A percentile compares a stretch with the other conserved stretches of the same genome.
These are phyloP conservation scores for Cladochytrium replicatum DNA, from an alignment of 192 early-diverging fungal species.

Conservation along the genomic window DNA sequence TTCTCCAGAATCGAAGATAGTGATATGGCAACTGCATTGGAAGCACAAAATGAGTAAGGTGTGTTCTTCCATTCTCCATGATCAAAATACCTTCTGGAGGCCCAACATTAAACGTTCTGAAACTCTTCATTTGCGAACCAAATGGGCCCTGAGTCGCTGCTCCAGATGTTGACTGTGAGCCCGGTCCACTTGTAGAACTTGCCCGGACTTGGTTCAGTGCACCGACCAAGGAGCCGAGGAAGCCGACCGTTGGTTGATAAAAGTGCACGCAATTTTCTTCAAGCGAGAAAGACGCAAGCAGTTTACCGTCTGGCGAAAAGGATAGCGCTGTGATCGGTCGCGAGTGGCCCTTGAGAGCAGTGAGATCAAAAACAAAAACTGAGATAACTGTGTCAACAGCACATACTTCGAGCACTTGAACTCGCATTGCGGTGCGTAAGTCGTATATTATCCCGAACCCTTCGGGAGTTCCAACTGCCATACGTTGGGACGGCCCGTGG, in stretches of 20 bases:
- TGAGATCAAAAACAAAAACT: no score
- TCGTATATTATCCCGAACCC: constrained; percentile 72
- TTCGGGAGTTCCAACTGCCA: constrained; percentile 68
- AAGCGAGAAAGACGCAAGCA: constrained; percentile 59
- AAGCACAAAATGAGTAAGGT: not conserved
- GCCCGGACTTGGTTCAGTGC: constrained; percentile 12
- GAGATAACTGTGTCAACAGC: not conserved
- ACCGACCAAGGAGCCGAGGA: constrained; percentile 60
- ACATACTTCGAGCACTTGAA: constrained; percentile 60
- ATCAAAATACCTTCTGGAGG: constrained; percentile 28
- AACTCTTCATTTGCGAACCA: constrained; percentile 40
- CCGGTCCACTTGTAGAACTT: constrained; percentile 1
- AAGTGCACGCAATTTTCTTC: constrained; percentile 59
- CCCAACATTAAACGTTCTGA: constrained; percentile 33
- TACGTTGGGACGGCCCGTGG: constrained; percentile 58
- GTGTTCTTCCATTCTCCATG: no score
- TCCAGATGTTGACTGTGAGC: no score
- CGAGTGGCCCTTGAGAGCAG: constrained; percentile 67
- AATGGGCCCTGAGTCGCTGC: no score
- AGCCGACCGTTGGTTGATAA: constrained; percentile 62
- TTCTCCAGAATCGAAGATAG: no score
- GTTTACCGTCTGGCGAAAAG: constrained; percentile 70
- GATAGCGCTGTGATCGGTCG: constrained; percentile 55
- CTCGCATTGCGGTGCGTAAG: constrained; percentile 68
- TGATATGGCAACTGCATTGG: constrained; percentile 1